phyloP scores from a whole-genome alignment of 1,284 basidiomycete species.

The Trametes versicolor region DNA sequence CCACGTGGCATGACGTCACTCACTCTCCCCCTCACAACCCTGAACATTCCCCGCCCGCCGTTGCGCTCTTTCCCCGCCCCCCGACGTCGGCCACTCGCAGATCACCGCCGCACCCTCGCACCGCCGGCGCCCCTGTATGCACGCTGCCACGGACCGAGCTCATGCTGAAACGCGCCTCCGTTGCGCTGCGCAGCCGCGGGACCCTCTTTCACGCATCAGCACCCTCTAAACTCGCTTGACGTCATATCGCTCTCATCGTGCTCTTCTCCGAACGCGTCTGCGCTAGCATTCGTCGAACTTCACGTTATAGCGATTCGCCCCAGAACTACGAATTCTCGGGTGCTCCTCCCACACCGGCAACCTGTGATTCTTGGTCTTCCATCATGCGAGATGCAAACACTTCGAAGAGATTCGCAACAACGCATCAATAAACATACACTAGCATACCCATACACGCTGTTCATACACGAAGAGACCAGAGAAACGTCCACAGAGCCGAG shows the following conservation, averaged over 20 bases:
- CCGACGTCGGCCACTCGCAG: background rate
- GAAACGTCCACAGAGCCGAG: slow-evolving; percentile 9
- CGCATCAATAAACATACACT: slow-evolving; percentile 17
- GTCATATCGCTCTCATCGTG: slow-evolving; percentile 25
- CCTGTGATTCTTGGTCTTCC: too few species aligned
- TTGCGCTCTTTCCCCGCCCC: background rate
- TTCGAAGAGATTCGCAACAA: too few species aligned
- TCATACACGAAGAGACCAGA: slow-evolving; percentile 12
- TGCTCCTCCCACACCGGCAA: too few species aligned
- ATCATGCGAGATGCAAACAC: too few species aligned
- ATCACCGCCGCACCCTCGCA: background rate
- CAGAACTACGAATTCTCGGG: too few species aligned
- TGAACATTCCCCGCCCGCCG: slow-evolving; percentile 12
- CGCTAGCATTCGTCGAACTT: slow-evolving; percentile 2
- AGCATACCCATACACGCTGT: slow-evolving; percentile 23
- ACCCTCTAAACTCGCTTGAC: slow-evolving; percentile 29
- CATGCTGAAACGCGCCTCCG: background rate
- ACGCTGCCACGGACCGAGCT: background rate
- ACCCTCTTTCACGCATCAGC: slow-evolving; percentile 21
- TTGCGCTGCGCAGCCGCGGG: background rate
- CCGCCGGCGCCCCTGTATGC: background rate
- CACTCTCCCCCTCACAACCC: slow-evolving; percentile 2
- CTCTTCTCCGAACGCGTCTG: background rate
- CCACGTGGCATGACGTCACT: slow-evolving; percentile 23
- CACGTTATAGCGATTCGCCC: too few species aligned